Base-by-base conservation (phyloP, 2,329 filamentous ascomycete species). In the Rosellinia necatrix region DNA sequence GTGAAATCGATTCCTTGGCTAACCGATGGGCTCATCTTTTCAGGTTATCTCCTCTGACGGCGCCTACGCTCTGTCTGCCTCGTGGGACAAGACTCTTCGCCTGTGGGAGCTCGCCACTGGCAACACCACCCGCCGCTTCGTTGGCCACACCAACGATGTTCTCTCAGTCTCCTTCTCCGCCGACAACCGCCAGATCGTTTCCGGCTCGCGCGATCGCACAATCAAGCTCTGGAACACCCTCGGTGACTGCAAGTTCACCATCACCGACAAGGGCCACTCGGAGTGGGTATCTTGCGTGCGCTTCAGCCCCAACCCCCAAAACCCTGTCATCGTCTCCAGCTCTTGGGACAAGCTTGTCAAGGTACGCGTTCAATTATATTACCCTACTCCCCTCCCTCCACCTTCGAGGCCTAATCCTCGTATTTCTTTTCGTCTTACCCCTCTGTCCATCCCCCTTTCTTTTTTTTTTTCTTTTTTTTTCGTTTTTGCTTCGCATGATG, bases 201-300 rank as follows among this genome's bases (percentile, higher is more conserved):
- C 94, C 68, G 94, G 92, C 69, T 97, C 94, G 66, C 92, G 94
- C 78, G 94, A 99, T 85, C 89, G 92, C 78, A 91, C 90, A 75
- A 97, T 99, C 87, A 99, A 97, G 91, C 89, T 99, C 74, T 99
- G 94, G 94, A 99, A 99, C 87, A 99, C 94, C 72, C 91, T 99
- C 68, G 94, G 94, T 81, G 94, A 99, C 88, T 99, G 94, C 92
- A 99, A 99, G 87, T 99, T 88, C 89, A 99, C 93, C 84, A 97
- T 99, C 85, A 96, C 91, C 81, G 94, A 99, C 78, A 99, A 99
- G 90, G 94, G 94, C 77, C 94, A 99, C 87, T 91, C 91, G 80
- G 94, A 99, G 81, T 99, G 94, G 94, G 94, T 96, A 71, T 97
- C 93, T 64, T 97, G 93, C 85, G 94, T 99, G 71, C 90, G 94